phyloP scores from a whole-genome alignment of 225 moss, liverwort and hornwort species.

The Asterella californica region DNA sequence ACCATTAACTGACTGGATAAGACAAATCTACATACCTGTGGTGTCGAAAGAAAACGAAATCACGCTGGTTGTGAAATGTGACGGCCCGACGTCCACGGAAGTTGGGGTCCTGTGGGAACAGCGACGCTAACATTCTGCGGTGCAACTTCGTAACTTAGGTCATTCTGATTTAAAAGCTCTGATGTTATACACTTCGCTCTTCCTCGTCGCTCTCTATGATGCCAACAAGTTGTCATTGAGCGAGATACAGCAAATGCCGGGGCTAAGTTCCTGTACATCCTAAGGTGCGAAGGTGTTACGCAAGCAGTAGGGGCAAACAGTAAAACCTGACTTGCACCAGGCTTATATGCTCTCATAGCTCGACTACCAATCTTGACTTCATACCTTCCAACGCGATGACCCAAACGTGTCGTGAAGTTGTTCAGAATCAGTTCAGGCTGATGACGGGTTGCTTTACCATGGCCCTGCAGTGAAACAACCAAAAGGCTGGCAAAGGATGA shows the following conservation, averaged over 20 bases:
- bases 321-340: too few relatives aligned
- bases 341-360: too few relatives aligned
- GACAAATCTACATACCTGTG: conserved; percentile 46
- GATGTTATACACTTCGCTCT: background rate
- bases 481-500: background rate
- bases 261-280: too few relatives aligned
- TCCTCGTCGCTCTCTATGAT: too few relatives aligned
- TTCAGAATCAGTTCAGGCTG: conserved; percentile 92
- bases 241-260: too few relatives aligned
- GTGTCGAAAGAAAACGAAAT: conserved; percentile 94
- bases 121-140: conserved; percentile 67
- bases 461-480: conserved; percentile 43
- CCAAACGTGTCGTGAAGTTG: conserved; percentile 88
- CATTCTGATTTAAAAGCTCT: background rate
- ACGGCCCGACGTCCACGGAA: conserved; percentile 84
- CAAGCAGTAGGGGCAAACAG: too few relatives aligned
- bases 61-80: conserved; percentile 95
- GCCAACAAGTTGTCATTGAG: too few relatives aligned
- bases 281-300: too few relatives aligned
- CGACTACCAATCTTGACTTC: background rate
- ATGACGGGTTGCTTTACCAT: conserved; percentile 79
- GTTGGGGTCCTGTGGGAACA: conserved; percentile 92
- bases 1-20: too few relatives aligned
- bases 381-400: conserved; percentile 80
- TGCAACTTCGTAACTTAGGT: background rate